Evolutionary conservation across 257 asterid species (phyloP).

Genomic region (Perilla frutescens): DNA sequence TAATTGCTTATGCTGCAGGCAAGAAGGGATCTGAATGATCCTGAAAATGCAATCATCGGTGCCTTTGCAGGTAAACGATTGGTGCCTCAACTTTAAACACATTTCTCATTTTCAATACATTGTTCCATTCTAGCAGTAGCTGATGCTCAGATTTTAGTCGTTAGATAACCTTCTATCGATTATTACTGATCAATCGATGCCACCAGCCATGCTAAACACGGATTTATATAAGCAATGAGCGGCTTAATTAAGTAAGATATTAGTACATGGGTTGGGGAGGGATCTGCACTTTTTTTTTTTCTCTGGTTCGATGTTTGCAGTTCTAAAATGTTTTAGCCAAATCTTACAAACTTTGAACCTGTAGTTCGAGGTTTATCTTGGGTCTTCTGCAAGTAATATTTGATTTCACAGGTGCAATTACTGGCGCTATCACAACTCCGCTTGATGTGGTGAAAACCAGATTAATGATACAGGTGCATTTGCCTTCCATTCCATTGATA

Average conservation of each 20-base stretch:
- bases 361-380: background rate
- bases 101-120: slow-evolving; percentile 3
- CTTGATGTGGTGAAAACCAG: slow-evolving; percentile 75
- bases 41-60: slow-evolving; percentile 72
- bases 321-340: background rate
- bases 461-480: slow-evolving; percentile 69
- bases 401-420: slow-evolving; percentile 57
- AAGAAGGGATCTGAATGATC: slow-evolving; percentile 61
- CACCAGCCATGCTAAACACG: background rate
- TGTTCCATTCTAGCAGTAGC: background rate
- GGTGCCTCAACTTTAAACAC: background rate
- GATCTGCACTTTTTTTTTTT: background rate
- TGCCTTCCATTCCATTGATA: background rate
- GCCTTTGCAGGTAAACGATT: slow-evolving; percentile 67
- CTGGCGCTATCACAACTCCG: slow-evolving; percentile 76
- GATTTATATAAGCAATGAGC: background rate
- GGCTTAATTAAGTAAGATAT: background rate
- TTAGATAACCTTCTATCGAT: no score
- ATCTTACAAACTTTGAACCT: background rate
- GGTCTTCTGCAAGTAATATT: background rate
- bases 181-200: background rate
- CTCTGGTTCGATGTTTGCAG: background rate
- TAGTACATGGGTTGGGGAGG: background rate
- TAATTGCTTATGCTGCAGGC: slow-evolving; percentile 49
- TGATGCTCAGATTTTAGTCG: background rate